Base-by-base conservation (phyloP, 306 rosid genomes). In the Prunus mume region DNA sequence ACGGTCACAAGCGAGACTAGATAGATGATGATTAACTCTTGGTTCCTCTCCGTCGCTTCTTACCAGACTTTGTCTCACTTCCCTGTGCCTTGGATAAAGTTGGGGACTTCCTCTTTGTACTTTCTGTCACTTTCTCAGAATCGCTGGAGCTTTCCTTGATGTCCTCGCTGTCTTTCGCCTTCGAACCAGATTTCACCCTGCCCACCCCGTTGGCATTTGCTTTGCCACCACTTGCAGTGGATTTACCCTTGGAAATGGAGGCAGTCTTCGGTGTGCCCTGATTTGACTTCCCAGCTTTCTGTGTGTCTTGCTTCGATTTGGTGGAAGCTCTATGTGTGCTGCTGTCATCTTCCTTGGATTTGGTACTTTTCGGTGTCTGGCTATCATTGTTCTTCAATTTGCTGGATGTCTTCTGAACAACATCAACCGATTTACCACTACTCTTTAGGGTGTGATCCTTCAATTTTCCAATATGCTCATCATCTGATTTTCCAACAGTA, bases 31-130 rank as follows among this genome's bases (percentile, higher is more conserved):
- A 25, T 85, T 73, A 74, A 66, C 84, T 70, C 78, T 76, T 91
- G 55, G 73, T 46, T 67, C 87, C 85, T 82, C 93, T 85, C 60
- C 78, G 82, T 56, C 97, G 89, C 77, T 92, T 95, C 90, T 88
- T 92, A 62, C 96, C 98, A 13, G 81, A 58, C 89, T 88, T 94
- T 68, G 61, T 65, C 68, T 77, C 85, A 14, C 71, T 86, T 72
- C 83, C 87, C 65, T 76, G 86, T 28, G 66, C 86, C 81, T 88
- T 90, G 19, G 91, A 81, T 75, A 86, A 79, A 77, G 73, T 78
- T 66, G 74, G 74, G 2, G 83, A 65, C 88, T 87, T 94, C 12
- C 82, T 86, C 87, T 90, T 91, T 0, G 74, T 62, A 11, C 78
- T 82, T 61, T 90, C 92, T 7, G 50, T 60, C 50, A 68, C 73